Conservation (phyloP, 306 rosid genomes). For the Crotalaria pallida region DNA sequence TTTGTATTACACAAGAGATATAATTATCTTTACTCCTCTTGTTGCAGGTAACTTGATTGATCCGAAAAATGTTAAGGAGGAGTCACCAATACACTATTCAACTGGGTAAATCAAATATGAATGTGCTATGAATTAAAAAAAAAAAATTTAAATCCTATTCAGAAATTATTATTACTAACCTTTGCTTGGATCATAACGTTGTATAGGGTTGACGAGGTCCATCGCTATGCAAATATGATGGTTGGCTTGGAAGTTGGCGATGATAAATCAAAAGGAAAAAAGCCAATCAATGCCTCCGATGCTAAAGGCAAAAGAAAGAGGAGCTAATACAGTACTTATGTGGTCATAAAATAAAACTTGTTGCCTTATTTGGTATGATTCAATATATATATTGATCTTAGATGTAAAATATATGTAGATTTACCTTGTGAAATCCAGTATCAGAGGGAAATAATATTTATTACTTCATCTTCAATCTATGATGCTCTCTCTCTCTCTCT, state of each 20-base stretch:
- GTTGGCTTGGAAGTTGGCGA: conserved; percentile 30
- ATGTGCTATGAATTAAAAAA: neutral
- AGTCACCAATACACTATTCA: conserved; percentile 20
- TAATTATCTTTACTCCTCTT: neutral
- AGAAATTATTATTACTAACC: neutral
- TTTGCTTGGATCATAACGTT: neutral
- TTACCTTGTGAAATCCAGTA: too few relatives aligned
- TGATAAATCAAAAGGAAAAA: conserved; percentile 13
- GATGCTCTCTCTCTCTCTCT: too few relatives aligned
- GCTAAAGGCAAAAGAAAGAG: conserved; percentile 10
- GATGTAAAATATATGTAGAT: too few relatives aligned
- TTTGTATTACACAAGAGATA: too few relatives aligned
- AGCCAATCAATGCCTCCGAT: conserved; percentile 11
- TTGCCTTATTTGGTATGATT: too few relatives aligned
- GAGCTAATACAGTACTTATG: too few relatives aligned
- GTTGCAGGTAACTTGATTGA: conserved; percentile 35
- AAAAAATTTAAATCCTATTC: neutral
- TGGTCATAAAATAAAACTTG: too few relatives aligned
- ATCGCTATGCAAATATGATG: conserved; percentile 21
- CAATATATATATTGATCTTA: too few relatives aligned
- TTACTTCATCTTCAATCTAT: too few relatives aligned
- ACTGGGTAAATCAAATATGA: conserved; percentile 28
- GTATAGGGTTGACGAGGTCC: conserved; percentile 33
- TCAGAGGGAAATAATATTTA: too few relatives aligned
- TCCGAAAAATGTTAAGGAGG: conserved; percentile 21